These are phyloP conservation scores for Geranium rotundifolium DNA, from an alignment of 345 rosid genomes.

Conservation along the genomic window DNA sequence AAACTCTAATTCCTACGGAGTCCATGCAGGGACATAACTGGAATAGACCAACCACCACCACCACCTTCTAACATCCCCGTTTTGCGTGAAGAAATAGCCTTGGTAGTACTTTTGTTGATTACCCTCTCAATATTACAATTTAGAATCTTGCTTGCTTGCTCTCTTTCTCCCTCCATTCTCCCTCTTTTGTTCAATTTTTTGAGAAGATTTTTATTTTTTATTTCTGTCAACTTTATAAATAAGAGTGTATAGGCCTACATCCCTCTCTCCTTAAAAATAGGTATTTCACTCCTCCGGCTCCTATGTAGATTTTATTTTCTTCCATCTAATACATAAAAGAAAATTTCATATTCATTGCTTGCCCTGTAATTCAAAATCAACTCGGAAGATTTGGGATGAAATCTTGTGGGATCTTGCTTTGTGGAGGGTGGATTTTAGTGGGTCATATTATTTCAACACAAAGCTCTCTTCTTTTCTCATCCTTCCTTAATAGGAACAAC, in stretches of 20 bases:
- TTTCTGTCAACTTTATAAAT: neutral
- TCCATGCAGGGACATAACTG: too few relatives aligned
- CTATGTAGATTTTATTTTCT: constrained; percentile 10
- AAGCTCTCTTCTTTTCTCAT: constrained; percentile 2
- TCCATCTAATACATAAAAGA: neutral
- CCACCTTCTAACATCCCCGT: too few relatives aligned
- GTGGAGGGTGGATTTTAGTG: constrained; percentile 16
- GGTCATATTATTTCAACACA: constrained; percentile 13
- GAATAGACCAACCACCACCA: too few relatives aligned
- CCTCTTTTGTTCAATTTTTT: too few relatives aligned
- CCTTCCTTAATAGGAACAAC: neutral
- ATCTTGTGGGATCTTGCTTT: constrained; percentile 47
- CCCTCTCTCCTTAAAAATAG: too few relatives aligned
- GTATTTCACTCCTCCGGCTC: too few relatives aligned
- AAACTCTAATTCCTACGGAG: too few relatives aligned
- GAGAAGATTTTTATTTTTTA: neutral
- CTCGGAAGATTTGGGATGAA: constrained; percentile 37
- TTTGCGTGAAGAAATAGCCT: too few relatives aligned
- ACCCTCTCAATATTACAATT: too few relatives aligned
- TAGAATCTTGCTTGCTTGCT: constrained; percentile 1
- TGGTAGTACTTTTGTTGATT: too few relatives aligned
- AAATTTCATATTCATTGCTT: constrained; percentile 22
- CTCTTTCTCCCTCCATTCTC: neutral
- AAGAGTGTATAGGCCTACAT: too few relatives aligned
- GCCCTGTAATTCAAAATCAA: constrained; percentile 36